Evolutionary conservation across 2,329 filamentous ascomycete species (phyloP), one percentile per base, ranked within the genome.

Genomic region (Fusarium palustre): DNA sequence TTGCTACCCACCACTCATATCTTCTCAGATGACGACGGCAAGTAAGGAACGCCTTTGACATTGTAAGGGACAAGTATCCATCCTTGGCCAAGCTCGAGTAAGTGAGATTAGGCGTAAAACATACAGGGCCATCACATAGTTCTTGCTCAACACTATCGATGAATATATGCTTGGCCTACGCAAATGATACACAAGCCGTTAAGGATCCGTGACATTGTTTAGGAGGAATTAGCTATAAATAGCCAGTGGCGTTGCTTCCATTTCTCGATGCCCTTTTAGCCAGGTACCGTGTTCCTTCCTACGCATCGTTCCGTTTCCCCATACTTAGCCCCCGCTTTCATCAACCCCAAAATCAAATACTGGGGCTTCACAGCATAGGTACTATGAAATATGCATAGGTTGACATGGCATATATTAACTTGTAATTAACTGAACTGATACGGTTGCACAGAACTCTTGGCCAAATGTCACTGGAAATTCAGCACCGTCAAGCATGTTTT

Each of bases 261-360:
- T 62, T 55, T 47, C 55, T 52, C 68, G 68, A 68, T 62, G 34
- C 42, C 38, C 38, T 42, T 20, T 43, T 69, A 62, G 54, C 48
- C 62, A 69, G 62, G 57, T 38, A 57, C 55, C 24, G 34, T 24
- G 47, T 33, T 22, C 30, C 20, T 33, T 22, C 30, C 20, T 63
- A 45, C 50, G 46, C 43, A 55, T 49, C 50, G 55, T 70, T 70
- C 67, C 64, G 46, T 66, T 74, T 64, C 72, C 63, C 66, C 72
- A 71, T 74, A 58, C 50, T 53, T 62, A 53, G 63, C 62, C 59
- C 57, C 57, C 70, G 59, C 66, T 61, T 50, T 34, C 49, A 53
- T 43, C 42, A 56, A 47, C 55, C 59, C 55, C 47, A 39, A n/a
- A 46, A 18, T 20, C 12, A 34, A 33, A 54, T 41, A 46, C 30